Base-by-base conservation (phyloP, 2,329 filamentous ascomycete species). In the Fonsecaea nubica region DNA sequence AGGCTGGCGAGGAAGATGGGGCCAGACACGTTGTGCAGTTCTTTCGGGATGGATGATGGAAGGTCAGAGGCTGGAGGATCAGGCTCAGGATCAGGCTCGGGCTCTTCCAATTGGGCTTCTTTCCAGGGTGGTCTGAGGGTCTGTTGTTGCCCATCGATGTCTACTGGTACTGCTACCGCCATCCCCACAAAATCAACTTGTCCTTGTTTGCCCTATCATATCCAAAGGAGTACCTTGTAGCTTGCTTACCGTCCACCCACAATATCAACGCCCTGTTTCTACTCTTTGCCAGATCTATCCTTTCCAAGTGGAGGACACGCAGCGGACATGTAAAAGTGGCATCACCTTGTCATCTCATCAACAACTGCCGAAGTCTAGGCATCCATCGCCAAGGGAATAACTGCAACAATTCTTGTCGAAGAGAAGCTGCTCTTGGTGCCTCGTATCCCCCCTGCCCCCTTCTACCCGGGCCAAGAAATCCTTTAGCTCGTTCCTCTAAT, bases 1-100 rank as follows among this genome's bases (percentile, higher is more conserved):
- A 74, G 66, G 42, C n/a, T 35, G 56, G 60, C 4, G 33, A 61
- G 35, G 58, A 61, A 54, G 58, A 54, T 18, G 21, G 4, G n/a
- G 45, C 33, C 7, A 61, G 50, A 15, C n/a, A 32, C 13, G 45
- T 35, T 42, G 15, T 50, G 48, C 58, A 54, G 9, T 61, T 61
- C 42, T 61, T 61, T 21, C 18, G 42, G 18, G 58, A 61, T 21
- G n/a, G n/a, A 40, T 40, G 42, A 48, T 25, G n/a, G 10, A 21
- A 2, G 18, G n/a, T 21, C 21, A 48, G 38, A 3, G 3, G 12
- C 4, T 6, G 38, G 38, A 15, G 1, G 38, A 12, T 40, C 8
- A 21, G n/a, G 10, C 7, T 21, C 8, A 48, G 42, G 38, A 12
- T 40, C 3, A 21, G 18, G 12, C 2, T 21, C 8, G 21, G 42